Conservation (phyloP, 352 stramenopile genomes). For the Phytopythium ostracodes region DNA sequence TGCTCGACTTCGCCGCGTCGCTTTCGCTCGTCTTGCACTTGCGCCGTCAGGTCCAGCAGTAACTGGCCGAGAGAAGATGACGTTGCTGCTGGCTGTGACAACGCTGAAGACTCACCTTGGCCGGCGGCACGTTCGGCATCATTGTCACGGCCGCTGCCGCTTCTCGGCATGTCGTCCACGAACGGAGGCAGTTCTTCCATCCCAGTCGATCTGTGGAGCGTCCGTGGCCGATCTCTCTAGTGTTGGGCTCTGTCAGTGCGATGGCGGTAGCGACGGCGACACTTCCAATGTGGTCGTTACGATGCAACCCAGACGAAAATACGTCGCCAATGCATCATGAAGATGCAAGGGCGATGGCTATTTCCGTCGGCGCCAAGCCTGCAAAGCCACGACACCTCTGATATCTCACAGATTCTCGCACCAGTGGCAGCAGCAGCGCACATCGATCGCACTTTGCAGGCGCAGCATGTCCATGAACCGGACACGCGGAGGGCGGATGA, state of each 20-base stretch:
- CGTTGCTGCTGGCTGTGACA: not conserved
- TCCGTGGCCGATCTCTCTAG: not conserved
- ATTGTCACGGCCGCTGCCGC: not conserved
- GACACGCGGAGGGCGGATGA: slow-evolving; percentile 18
- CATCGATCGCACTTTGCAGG: no score
- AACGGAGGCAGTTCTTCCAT: not conserved
- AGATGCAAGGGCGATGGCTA: no score
- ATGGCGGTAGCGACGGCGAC: not conserved
- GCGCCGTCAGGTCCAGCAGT: slow-evolving; percentile 58
- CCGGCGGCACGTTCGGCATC: not conserved
- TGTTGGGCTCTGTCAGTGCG: not conserved
- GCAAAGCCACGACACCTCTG: slow-evolving; percentile 16
- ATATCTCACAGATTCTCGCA: not conserved
- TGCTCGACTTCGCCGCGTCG: slow-evolving; percentile 51
- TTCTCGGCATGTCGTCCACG: not conserved
- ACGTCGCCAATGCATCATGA: not conserved
- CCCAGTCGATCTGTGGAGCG: not conserved
- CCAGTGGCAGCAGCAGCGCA: not conserved
- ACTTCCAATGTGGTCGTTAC: slow-evolving; percentile 1
- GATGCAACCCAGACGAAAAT: not conserved
- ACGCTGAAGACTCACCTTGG: not conserved
- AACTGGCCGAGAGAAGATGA: slow-evolving; percentile 35
- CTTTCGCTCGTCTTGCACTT: slow-evolving; percentile 53
- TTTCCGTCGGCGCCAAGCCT: not conserved
- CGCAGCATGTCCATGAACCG: not conserved